phyloP scores from a whole-genome alignment of 2,329 filamentous ascomycete species.

The Trichoderma sp. region DNA sequence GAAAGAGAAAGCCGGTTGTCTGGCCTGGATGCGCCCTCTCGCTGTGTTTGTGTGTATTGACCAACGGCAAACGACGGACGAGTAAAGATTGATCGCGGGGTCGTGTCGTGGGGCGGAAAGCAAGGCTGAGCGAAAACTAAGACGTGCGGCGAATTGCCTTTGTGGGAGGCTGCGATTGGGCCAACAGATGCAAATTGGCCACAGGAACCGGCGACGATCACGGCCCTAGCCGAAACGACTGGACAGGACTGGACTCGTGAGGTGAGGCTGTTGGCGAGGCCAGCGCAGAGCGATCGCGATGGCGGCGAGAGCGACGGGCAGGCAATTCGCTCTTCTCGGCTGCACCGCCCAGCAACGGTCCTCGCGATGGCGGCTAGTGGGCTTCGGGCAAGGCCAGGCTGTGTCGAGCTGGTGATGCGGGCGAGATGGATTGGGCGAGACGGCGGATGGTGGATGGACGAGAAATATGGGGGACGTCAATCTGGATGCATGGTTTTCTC shows the following conservation, averaged over 20 bases:
- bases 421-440: constrained; percentile 15
- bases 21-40: neutral
- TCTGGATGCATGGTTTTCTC: neutral
- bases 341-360: neutral
- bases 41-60: neutral
- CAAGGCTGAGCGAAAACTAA: constrained; percentile 24
- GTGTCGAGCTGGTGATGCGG: constrained; percentile 21
- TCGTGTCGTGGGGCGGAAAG: constrained; percentile 18
- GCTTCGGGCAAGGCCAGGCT: constrained; percentile 18
- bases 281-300: too few species aligned
- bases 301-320: neutral
- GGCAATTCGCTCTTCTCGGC: constrained; percentile 1
- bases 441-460: neutral
- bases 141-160: constrained; percentile 10
- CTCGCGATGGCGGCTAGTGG: constrained; percentile 14
- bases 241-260: neutral
- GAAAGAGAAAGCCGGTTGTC: neutral
- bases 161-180: constrained; percentile 11
- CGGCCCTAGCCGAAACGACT: constrained; percentile 5
- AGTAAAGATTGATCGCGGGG: constrained; percentile 22
- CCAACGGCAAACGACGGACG: neutral
- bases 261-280: neutral
- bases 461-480: constrained; percentile 19
- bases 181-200: neutral
- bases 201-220: constrained; percentile 20